Conservation (phyloP, 2,329 filamentous ascomycete species). For the Arthrocladium fulminans region DNA sequence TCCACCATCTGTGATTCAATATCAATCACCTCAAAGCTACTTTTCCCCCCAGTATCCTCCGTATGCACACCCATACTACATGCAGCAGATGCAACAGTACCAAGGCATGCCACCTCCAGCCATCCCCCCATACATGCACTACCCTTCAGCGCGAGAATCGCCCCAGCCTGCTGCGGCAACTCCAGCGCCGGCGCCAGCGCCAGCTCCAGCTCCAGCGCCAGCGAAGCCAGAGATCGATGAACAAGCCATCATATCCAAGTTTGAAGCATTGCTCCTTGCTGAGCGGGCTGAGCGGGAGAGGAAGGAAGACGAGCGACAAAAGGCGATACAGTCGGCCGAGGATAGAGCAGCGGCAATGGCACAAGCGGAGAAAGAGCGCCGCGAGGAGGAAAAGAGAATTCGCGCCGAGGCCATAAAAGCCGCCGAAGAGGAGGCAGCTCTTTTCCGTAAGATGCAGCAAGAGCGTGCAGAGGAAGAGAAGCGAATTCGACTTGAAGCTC, state of each 20-base stretch:
- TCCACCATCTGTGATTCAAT: constrained; percentile 1
- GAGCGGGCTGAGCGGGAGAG: constrained; percentile 6
- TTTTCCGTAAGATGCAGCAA: constrained; percentile 43
- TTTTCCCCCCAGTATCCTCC: constrained; percentile 7
- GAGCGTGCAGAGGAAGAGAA: constrained; percentile 28
- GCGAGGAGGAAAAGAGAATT: constrained; percentile 23
- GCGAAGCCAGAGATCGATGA: constrained; percentile 12
- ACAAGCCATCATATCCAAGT: constrained; percentile 4
- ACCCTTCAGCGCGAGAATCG: constrained; percentile 4
- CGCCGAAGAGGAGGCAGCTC: constrained; percentile 17
- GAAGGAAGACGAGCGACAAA: constrained; percentile 15
- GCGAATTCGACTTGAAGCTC: constrained; percentile 26
- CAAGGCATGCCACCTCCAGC: constrained; percentile 3
- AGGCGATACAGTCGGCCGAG: constrained; percentile 44
- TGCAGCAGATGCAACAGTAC: constrained; percentile 7
- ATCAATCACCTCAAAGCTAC: constrained; percentile 1
- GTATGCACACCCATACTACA: constrained; percentile 1
- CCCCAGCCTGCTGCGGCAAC: constrained; percentile 5
- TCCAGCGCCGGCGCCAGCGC: constrained; percentile 8
- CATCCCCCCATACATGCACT: constrained; percentile 7
- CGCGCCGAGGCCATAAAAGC: constrained; percentile 25
- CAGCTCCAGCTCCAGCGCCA: constrained; percentile 6
- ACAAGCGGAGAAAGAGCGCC: constrained; percentile 6
- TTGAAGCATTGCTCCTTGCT: constrained; percentile 3
- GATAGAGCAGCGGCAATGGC: constrained; percentile 39